Evolutionary conservation across 2,329 filamentous ascomycete species (phyloP).

Genomic region (Ustilaginoidea virens): DNA sequence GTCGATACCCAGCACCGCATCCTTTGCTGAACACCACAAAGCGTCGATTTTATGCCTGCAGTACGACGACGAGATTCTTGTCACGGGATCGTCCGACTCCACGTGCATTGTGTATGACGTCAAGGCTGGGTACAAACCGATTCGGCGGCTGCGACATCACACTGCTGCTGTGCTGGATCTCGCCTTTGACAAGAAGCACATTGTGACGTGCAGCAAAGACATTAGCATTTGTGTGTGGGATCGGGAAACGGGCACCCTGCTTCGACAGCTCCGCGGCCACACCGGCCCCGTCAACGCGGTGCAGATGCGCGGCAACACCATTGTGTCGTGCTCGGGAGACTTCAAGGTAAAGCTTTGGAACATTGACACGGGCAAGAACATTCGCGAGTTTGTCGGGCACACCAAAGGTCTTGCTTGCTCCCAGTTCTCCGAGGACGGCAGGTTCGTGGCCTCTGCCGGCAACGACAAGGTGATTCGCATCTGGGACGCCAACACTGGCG

Average conservation of each 20-base stretch:
- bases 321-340: slow-evolving; percentile 89
- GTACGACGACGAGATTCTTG: slow-evolving; percentile 83
- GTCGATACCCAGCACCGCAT: slow-evolving; percentile 38
- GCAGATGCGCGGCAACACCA: slow-evolving; percentile 80
- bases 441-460: slow-evolving; percentile 81
- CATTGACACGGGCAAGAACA: slow-evolving; percentile 70
- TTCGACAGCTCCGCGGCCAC: slow-evolving; percentile 74
- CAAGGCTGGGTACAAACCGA: slow-evolving; percentile 59
- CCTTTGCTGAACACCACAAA: slow-evolving; percentile 57
- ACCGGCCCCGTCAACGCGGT: slow-evolving; percentile 90
- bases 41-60: slow-evolving; percentile 91
- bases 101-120: slow-evolving; percentile 88
- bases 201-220: slow-evolving; percentile 96
- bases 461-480: slow-evolving; percentile 94
- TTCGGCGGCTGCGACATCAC: slow-evolving; percentile 65
- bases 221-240: slow-evolving; percentile 91
- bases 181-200: slow-evolving; percentile 80
- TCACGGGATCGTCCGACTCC: slow-evolving; percentile 86
- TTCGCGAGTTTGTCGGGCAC: slow-evolving; percentile 81
- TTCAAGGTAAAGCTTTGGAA: slow-evolving; percentile 94
- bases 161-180: slow-evolving; percentile 83
- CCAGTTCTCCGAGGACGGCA: slow-evolving; percentile 91
- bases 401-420: slow-evolving; percentile 90
- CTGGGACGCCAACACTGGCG: slow-evolving; percentile 84
- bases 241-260: slow-evolving; percentile 56